Evolutionary conservation across 2,329 filamentous ascomycete species (phyloP), one percentile per base, ranked within the genome.

Genomic region (Nothophoma quercina): DNA sequence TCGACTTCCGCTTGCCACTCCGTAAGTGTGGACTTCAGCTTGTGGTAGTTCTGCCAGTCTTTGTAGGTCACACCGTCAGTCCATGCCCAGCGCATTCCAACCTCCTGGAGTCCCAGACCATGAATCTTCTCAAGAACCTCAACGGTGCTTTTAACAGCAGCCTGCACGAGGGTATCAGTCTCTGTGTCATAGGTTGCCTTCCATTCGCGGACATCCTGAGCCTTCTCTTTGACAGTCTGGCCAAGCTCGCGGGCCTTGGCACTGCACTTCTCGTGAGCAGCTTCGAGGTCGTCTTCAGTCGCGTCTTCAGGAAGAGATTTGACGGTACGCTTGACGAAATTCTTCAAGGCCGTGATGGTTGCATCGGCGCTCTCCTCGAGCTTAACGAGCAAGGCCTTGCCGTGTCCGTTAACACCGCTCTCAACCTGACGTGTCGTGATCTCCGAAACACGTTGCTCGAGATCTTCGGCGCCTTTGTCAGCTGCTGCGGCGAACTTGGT

Each of bases 21-120:
- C 39, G 88, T 87, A 44, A 97, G 90, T 10, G 89, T 88, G 46
- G 84, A 85, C 78, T 90, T 96, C 51, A 99, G 81, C 54, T 90
- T 86, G 72, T 98, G 92, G 70, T 96, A 99, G 72, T 93, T 95
- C 54, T 88, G 86, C 95, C 95, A 99, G 73, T 99, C 92, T 73
- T 96, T 93, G 81, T 99, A 97, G 1, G 93, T 96, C 56, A 99
- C 85, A 25, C 91, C 91, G 51, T 98, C 92, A 78, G 92, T 95
- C 88, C 91, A 96, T 10, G 93, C 92, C 93, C 95, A 99, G 54
- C 78, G 83, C 86, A 96, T 93, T 50, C 93, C 93, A 46, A 97
- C 91, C 72, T 96, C 91, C 71, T 96, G 91, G 26, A 97, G 82
- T 5, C 92, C 91, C 28, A 96, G 81, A 64, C 93, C 89, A 33